Conservation (phyloP, 2,329 filamentous ascomycete species). For the Colletotrichum sojae region DNA sequence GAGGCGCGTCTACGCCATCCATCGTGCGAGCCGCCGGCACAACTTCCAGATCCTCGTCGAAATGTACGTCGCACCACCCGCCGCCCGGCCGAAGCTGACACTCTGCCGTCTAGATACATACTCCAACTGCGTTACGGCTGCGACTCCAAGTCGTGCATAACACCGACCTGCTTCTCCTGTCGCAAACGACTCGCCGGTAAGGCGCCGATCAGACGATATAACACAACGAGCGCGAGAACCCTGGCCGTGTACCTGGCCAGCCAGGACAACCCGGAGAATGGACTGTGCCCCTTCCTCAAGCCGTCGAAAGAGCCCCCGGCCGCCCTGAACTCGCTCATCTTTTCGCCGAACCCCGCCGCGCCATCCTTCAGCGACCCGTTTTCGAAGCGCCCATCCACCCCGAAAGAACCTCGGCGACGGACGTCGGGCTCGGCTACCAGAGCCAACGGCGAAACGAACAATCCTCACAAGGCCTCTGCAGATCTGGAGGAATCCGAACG, state of each 20-base stretch:
- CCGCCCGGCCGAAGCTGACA: conserved; percentile 38
- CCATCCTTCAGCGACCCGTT: conserved; percentile 40
- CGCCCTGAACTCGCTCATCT: conserved; percentile 62
- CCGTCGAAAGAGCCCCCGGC: conserved; percentile 59
- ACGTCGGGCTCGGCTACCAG: conserved; percentile 20
- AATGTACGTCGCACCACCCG: conserved; percentile 62
- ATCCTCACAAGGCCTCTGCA: background rate
- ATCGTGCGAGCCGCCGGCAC: conserved; percentile 73
- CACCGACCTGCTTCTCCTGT: conserved; percentile 85
- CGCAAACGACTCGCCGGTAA: conserved; percentile 77
- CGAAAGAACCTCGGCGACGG: conserved; percentile 28
- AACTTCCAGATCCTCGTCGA: conserved; percentile 78
- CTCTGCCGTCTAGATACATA: conserved; percentile 72
- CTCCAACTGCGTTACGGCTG: conserved; percentile 88
- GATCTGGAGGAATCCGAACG: conserved; percentile 12
- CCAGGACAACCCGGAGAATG: conserved; percentile 80
- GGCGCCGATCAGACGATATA: conserved; percentile 83
- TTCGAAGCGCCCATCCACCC: conserved; percentile 32
- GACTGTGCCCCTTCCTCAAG: conserved; percentile 72
- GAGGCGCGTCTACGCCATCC: conserved; percentile 71
- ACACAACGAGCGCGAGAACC: conserved; percentile 83
- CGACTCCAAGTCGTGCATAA: conserved; percentile 76
- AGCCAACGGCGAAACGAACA: conserved; percentile 11
- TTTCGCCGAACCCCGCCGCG: conserved; percentile 53
- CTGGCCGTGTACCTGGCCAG: conserved; percentile 85